Conservation (phyloP, 306 rosid genomes). For the Trifolium pratense region DNA sequence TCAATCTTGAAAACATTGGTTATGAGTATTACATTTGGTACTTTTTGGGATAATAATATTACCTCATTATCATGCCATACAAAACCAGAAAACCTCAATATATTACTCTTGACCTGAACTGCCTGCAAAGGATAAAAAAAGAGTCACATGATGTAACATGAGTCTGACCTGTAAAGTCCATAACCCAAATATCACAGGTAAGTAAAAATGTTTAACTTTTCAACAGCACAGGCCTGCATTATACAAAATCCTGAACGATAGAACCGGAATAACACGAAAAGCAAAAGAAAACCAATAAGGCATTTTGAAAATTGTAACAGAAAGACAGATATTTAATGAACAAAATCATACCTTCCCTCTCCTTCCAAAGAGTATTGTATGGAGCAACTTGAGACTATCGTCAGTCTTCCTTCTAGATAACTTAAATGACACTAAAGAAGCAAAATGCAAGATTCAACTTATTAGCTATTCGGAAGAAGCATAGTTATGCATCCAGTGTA, state of each 20-base stretch:
- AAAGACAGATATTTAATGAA: conserved; percentile 23
- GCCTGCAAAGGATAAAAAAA: conserved; percentile 63
- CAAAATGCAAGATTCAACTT: conserved; percentile 38
- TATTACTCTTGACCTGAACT: conserved; percentile 75
- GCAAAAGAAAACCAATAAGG: conserved; percentile 13
- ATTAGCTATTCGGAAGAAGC: conserved; percentile 28
- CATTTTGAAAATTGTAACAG: conserved; percentile 20
- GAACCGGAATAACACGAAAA: neutral
- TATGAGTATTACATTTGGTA: neutral
- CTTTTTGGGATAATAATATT: conserved; percentile 41
- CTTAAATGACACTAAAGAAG: conserved; percentile 78
- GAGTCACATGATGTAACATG: conserved; percentile 28
- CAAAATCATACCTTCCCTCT: conserved; percentile 84
- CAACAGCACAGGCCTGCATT: neutral
- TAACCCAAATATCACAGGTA: conserved; percentile 22
- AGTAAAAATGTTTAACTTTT: neutral
- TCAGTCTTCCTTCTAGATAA: conserved; percentile 84
- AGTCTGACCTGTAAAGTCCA: conserved; percentile 24
- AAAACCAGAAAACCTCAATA: conserved; percentile 94
- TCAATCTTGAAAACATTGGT: too few species aligned
- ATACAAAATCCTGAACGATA: conserved; percentile 24
- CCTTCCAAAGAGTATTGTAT: conserved; percentile 90
- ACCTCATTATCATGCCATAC: conserved; percentile 94
- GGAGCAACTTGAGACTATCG: conserved; percentile 85
- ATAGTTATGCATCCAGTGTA: conserved; percentile 27